phyloP scores from a whole-genome alignment of 768 basidiomycete species.

The Lepiota brunneoincarnata region DNA sequence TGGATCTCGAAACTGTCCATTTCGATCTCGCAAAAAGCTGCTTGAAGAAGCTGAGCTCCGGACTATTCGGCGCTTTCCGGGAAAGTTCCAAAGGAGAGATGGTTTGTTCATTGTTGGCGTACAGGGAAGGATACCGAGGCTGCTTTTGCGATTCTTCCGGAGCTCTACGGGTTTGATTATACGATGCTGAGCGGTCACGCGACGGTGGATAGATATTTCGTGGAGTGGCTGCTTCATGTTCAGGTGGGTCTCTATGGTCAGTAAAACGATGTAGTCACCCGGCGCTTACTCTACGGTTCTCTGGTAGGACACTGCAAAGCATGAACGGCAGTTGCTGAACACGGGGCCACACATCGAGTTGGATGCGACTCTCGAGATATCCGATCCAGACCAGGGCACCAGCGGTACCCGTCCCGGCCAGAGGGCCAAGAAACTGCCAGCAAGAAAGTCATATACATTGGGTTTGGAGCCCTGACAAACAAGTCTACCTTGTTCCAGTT shows the following conservation, averaged over 20 bases:
- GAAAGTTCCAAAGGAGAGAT: background rate
- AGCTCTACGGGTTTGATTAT: constrained; percentile 3
- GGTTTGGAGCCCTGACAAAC: constrained; percentile 1
- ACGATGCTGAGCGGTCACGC: background rate
- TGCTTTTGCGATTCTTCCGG: background rate
- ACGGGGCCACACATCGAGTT: background rate
- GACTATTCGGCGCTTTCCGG: too few species aligned
- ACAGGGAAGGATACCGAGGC: constrained; percentile 4
- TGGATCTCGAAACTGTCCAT: background rate
- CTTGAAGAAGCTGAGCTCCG: background rate
- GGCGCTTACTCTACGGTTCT: too few species aligned
- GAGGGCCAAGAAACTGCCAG: background rate
- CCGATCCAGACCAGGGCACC: too few species aligned
- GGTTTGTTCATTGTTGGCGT: constrained; percentile 6
- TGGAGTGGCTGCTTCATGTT: constrained; percentile 5
- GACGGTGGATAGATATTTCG: constrained; percentile 1
- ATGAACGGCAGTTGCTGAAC: background rate
- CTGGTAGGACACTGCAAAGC: background rate
- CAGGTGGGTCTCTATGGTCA: background rate
- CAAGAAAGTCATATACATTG: constrained; percentile 1
- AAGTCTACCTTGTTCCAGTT: background rate
- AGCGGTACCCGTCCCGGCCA: too few species aligned
- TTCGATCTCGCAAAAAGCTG: constrained; percentile 3
- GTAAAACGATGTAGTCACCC: too few species aligned
- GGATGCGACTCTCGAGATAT: background rate